Base-by-base conservation (phyloP, 2,329 filamentous ascomycete species). In the Macrophomina pseudophaseolina region DNA sequence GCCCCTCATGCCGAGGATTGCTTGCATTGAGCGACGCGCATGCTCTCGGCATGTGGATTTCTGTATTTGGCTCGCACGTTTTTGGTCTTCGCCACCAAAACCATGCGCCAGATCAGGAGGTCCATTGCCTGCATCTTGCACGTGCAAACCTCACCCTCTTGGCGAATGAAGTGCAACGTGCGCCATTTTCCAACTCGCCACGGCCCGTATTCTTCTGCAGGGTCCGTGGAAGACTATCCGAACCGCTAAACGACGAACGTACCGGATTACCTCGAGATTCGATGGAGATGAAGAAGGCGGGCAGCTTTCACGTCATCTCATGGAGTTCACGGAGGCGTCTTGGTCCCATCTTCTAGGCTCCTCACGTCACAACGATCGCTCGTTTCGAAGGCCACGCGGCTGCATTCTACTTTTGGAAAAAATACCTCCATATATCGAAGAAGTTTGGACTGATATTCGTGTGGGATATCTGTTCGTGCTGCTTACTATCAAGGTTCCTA, bases 31-130 rank as follows among this genome's bases (percentile, higher is more conserved):
- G n/a, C 44, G 42, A 33, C 44, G 42, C 56, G n/a, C 56, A 23
- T 60, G 23, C 23, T 60, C 56, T 60, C 54, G 54, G 54, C 54
- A 46, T 59, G 54, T 32, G 53, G 23, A 59, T 32, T 28, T 23
- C 40, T 59, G 28, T 38, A 33, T 46, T 59, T 46, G 38, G 51
- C 38, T 44, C 54, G 40, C 54, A 30, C 16, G 38, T 32, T 44
- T 59, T 16, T 33, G 16, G 53, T 23, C 35, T 42, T 49, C 40
- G 56, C 56, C 56, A 60, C 56, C 56, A 60, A 60, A 48, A 18
- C 56, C 42, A 59, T 32, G 23, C 18, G 23, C 30, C 5, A 42
- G 35, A 58, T 42, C 38, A 58, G 35, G 48, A 51, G 48, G 48
- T 23, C 28, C 32, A 46, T 16, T 32, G 14, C 12, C 3, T 33